phyloP scores from a whole-genome alignment of 2,329 filamentous ascomycete genomes.

The Beauveria sp. region DNA sequence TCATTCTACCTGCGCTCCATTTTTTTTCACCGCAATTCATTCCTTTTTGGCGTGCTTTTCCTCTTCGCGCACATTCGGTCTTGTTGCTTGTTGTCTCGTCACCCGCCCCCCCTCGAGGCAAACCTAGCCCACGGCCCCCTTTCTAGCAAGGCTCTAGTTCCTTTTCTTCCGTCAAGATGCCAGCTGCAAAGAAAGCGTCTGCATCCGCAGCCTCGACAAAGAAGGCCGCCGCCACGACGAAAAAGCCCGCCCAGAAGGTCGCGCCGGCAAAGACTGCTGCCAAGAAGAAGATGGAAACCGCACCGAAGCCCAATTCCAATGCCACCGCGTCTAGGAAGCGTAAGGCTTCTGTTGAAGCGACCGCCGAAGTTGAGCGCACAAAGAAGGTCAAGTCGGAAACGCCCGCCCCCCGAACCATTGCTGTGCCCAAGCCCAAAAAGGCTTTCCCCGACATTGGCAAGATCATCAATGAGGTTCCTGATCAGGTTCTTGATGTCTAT shows the following conservation, averaged over 20 bases:
- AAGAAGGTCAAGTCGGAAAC: constrained; percentile 18
- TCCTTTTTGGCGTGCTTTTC: background rate
- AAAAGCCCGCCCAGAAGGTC: background rate
- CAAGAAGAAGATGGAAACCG: constrained; percentile 14
- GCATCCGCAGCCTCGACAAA: background rate
- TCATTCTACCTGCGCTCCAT: background rate
- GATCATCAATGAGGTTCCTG: constrained; percentile 61
- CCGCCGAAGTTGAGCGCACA: constrained; percentile 16
- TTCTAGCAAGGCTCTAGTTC: background rate
- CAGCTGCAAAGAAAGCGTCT: background rate
- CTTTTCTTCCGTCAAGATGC: background rate
- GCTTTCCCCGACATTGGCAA: constrained; percentile 44
- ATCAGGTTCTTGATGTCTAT: constrained; percentile 60
- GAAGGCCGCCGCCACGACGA: background rate
- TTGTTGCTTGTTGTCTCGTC: background rate
- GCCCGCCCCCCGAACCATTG: constrained; percentile 9
- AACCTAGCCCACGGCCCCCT: background rate
- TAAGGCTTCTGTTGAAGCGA: constrained; percentile 15
- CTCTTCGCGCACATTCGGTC: background rate
- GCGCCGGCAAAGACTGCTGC: constrained; percentile 17
- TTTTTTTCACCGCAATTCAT: background rate
- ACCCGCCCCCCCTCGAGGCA: background rate
- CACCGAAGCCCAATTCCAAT: constrained; percentile 5
- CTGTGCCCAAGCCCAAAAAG: constrained; percentile 23
- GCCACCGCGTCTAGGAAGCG: constrained; percentile 20